A percentile compares a stretch with the other conserved stretches of the same genome.
phyloP scores from a whole-genome alignment of 108 stramenopile species.

The Nitzschia palea region DNA sequence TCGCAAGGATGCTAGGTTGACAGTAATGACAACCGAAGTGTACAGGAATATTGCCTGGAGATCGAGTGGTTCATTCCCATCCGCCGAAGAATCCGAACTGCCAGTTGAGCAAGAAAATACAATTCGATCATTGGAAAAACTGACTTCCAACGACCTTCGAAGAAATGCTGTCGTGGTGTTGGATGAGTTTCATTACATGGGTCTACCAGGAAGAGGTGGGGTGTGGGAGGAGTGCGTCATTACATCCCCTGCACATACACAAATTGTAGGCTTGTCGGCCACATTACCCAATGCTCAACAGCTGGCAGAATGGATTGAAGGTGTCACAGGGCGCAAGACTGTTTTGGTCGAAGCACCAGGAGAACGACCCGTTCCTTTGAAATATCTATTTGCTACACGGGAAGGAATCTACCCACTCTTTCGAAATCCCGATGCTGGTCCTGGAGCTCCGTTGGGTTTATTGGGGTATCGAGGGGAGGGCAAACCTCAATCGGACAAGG shows the following conservation, averaged over 20 bases:
- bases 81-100: neutral
- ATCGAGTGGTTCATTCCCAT: conserved; percentile 18
- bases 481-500: conserved; percentile 12
- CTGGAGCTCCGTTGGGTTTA: conserved; percentile 70
- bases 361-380: conserved; percentile 89
- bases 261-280: conserved; percentile 90
- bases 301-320: conserved; percentile 78
- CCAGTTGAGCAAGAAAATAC: neutral
- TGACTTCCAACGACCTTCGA: conserved; percentile 49
- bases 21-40: conserved; percentile 95
- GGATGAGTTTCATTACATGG: conserved; percentile 98
- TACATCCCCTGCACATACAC: conserved; percentile 74
- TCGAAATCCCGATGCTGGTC: conserved; percentile 74
- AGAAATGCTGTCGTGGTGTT: conserved; percentile 86
- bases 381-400: conserved; percentile 80
- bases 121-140: conserved; percentile 17
- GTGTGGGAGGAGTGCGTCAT: conserved; percentile 96
- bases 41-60: conserved; percentile 92
- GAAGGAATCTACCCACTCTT: conserved; percentile 80
- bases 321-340: conserved; percentile 73
- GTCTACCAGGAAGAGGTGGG: conserved; percentile 87
- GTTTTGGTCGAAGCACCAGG: conserved; percentile 79
- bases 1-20: conserved; percentile 70
- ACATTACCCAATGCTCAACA: conserved; percentile 81
- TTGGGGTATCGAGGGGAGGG: conserved; percentile 80